Percentiles rank a stretch among this genome's conserved stretches.
Evolutionary conservation across 768 basidiomycete genomes (phyloP).

Genomic region (Xerocomellus intermedius): DNA sequence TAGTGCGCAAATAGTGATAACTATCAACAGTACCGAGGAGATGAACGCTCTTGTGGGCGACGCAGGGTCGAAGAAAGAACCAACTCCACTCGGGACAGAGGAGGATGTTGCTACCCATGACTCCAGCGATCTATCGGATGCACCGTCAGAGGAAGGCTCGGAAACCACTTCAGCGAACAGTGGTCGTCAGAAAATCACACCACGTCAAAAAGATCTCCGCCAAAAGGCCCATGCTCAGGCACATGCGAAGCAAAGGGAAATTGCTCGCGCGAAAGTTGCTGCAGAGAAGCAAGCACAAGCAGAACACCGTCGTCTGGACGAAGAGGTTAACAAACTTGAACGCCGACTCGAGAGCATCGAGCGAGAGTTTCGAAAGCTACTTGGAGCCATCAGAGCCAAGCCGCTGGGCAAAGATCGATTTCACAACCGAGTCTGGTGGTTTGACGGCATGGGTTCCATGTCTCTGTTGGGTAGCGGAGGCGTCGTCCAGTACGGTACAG

Average conservation of each 20-base stretch:
- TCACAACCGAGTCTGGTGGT: constrained; percentile 97
- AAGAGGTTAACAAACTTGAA: constrained; percentile 83
- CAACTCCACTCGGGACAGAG: constrained; percentile 38
- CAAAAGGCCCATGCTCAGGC: constrained; percentile 52
- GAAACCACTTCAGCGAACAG: constrained; percentile 52
- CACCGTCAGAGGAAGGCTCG: constrained; percentile 57
- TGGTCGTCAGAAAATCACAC: constrained; percentile 41
- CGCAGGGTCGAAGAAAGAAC: constrained; percentile 45
- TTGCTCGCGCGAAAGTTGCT: constrained; percentile 72
- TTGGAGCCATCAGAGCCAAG: constrained; percentile 82
- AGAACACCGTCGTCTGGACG: constrained; percentile 81
- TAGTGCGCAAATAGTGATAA: constrained; percentile 14
- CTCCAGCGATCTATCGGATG: constrained; percentile 72
- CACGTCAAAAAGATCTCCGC: constrained; percentile 52
- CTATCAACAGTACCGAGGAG: constrained; percentile 58
- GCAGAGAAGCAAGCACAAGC: constrained; percentile 79
- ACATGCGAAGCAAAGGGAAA: constrained; percentile 78
- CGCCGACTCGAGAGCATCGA: constrained; percentile 83
- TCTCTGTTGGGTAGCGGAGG: constrained; percentile 78
- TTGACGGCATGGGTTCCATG: constrained; percentile 90
- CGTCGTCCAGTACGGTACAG: constrained; percentile 81
- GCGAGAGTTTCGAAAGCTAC: constrained; percentile 88
- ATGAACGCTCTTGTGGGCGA: constrained; percentile 66
- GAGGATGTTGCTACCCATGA: constrained; percentile 65
- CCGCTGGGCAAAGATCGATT: constrained; percentile 92